Percentiles rank a stretch among this genome's conserved stretches.
Conservation (phyloP, 345 rosid species). For the Murraya paniculata region DNA sequence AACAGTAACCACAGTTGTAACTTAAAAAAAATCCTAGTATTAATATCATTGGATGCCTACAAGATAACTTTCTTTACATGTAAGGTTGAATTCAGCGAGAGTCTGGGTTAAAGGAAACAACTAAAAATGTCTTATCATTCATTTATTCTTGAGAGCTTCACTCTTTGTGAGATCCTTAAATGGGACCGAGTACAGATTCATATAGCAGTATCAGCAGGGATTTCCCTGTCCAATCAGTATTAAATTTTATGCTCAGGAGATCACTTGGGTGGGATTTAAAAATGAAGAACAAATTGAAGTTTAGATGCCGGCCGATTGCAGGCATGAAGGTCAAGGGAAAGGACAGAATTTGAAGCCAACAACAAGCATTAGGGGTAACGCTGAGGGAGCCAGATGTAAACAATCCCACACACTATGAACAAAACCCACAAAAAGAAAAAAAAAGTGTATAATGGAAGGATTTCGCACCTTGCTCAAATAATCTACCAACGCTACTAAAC, state of each 20-base stretch:
- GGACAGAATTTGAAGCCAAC: background rate
- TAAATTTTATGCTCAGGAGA: background rate
- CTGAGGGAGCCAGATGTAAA: background rate
- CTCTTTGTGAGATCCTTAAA: background rate
- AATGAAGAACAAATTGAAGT: background rate
- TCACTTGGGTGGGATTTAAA: too few relatives aligned
- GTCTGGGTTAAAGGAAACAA: background rate
- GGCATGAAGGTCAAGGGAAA: background rate
- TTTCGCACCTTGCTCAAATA: slow-evolving; percentile 14
- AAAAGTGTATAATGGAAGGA: slow-evolving; percentile 16
- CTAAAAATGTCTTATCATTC: background rate
- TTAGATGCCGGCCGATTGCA: background rate
- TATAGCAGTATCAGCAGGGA: background rate
- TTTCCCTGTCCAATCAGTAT: too few relatives aligned
- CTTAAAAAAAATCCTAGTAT: too few relatives aligned
- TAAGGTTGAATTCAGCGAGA: background rate
- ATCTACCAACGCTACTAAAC: slow-evolving; percentile 14
- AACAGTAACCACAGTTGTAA: too few relatives aligned
- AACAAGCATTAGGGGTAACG: background rate
- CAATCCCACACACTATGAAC: slow-evolving; percentile 28
- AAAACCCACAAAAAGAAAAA: slow-evolving; percentile 31
- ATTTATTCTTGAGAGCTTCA: background rate
- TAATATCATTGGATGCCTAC: background rate
- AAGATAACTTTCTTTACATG: background rate
- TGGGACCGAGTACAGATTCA: background rate